Percentiles rank a stretch among this genome's conserved stretches.
phyloP scores from a whole-genome alignment of 2,329 filamentous ascomycete genomes.

The Aureobasidium vineae region DNA sequence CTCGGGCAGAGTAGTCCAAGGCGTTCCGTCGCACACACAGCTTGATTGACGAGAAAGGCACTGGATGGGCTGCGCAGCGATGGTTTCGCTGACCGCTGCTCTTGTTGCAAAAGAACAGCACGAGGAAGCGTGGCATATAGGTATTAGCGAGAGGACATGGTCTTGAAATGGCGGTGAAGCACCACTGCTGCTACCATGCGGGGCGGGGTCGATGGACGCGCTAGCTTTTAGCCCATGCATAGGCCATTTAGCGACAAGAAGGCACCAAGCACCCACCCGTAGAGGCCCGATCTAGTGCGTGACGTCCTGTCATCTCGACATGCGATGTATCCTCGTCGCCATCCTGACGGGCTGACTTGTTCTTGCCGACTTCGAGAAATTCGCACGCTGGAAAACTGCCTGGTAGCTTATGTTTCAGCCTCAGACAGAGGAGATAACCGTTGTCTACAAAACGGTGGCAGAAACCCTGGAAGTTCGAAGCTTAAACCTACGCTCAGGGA shows the following conservation, averaged over 20 bases:
- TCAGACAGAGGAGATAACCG: conserved; percentile 25
- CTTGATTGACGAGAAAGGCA: conserved; percentile 4
- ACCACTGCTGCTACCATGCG: conserved; percentile 30
- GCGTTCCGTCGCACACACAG: conserved; percentile 18
- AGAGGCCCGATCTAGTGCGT: conserved; percentile 3
- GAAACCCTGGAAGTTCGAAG: conserved; percentile 7
- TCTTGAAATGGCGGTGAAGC: conserved; percentile 28
- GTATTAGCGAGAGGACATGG: conserved; percentile 17
- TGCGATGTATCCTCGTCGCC: neutral
- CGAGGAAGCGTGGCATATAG: conserved; percentile 20
- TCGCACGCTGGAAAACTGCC: neutral
- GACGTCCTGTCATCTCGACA: conserved; percentile 7
- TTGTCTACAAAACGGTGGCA: conserved; percentile 17
- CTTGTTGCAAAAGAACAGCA: conserved; percentile 16
- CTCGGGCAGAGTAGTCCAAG: neutral
- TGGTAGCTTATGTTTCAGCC: conserved; percentile 20
- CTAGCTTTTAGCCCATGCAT: conserved; percentile 21
- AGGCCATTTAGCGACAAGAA: conserved; percentile 1
- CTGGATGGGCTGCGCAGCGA: conserved; percentile 16
- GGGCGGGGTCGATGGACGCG: conserved; percentile 21
- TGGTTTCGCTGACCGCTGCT: conserved; percentile 23
- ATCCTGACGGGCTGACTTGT: neutral
- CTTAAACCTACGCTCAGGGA: conserved; percentile 6
- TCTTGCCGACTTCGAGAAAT: conserved; percentile 3
- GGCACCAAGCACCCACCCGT: neutral